Evolutionary conservation across 2,329 filamentous ascomycete genomes (phyloP).

Genomic region (Fusarium chaquense): DNA sequence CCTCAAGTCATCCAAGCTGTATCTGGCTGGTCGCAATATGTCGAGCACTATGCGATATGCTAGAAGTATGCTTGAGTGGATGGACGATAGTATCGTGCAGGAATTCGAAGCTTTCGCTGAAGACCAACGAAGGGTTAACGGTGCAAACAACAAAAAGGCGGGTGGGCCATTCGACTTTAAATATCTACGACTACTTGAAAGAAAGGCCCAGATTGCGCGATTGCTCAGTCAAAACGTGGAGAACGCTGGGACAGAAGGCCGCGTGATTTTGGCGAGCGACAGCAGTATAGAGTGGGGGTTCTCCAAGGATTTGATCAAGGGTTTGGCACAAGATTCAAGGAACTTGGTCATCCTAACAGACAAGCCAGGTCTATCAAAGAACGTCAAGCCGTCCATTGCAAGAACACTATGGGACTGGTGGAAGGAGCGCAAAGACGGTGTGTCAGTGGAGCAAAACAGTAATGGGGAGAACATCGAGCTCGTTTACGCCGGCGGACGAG

Average conservation of each 20-base stretch:
- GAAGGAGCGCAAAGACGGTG: conserved; percentile 74
- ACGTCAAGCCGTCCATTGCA: conserved; percentile 70
- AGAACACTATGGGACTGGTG: conserved; percentile 85
- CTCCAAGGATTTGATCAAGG: conserved; percentile 81
- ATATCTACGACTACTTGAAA: conserved; percentile 84
- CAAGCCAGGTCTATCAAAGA: conserved; percentile 61
- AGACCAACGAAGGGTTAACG: conserved; percentile 60
- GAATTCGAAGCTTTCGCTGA: conserved; percentile 84
- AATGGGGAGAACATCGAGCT: conserved; percentile 72
- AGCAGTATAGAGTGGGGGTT: conserved; percentile 94
- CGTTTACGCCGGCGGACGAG: conserved; percentile 72
- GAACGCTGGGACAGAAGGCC: conserved; percentile 61
- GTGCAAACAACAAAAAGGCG: conserved; percentile 63
- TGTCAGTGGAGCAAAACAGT: conserved; percentile 67
- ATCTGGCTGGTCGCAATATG: conserved; percentile 86
- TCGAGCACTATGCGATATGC: conserved; percentile 91
- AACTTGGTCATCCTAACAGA: conserved; percentile 93
- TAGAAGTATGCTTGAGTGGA: conserved; percentile 98
- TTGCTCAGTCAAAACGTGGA: conserved; percentile 65
- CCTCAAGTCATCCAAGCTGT: conserved; percentile 72
- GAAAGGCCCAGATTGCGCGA: conserved; percentile 81
- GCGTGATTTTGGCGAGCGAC: conserved; percentile 92
- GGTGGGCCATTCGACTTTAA: conserved; percentile 90
- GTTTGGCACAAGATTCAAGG: conserved; percentile 78
- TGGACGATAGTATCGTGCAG: conserved; percentile 94